Conservation (phyloP, 1,139 yeast species). For the Candida labiduridarum region DNA sequence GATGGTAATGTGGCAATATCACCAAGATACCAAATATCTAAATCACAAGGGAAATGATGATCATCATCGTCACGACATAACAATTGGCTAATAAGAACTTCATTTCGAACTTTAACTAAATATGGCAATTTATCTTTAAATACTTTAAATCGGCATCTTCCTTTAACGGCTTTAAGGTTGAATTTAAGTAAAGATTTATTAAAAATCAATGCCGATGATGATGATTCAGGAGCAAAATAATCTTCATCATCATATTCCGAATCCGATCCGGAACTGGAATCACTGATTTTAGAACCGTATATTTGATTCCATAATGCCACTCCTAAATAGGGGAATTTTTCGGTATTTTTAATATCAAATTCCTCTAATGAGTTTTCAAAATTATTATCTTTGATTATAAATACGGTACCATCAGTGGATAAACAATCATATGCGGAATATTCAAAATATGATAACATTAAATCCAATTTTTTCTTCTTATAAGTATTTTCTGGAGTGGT, state of each 20-base stretch:
- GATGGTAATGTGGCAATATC: slow-evolving; percentile 44
- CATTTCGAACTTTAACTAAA: slow-evolving; percentile 35
- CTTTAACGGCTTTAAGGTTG: slow-evolving; percentile 35
- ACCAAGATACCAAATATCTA: slow-evolving; percentile 39
- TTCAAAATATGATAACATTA: slow-evolving; percentile 41
- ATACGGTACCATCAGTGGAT: slow-evolving; percentile 33
- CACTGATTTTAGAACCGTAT: slow-evolving; percentile 28
- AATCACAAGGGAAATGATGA: slow-evolving; percentile 12
- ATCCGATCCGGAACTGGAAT: slow-evolving; percentile 21
- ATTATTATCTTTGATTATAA: slow-evolving; percentile 37
- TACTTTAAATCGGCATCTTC: slow-evolving; percentile 38
- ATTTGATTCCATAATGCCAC: slow-evolving; percentile 43
- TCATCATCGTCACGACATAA: slow-evolving; percentile 10
- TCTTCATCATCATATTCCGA: slow-evolving; percentile 23
- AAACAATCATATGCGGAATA: slow-evolving; percentile 39
- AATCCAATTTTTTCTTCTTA: slow-evolving; percentile 33
- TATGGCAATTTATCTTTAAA: slow-evolving; percentile 38
- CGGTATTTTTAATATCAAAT: slow-evolving; percentile 14
- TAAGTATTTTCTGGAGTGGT: slow-evolving; percentile 18
- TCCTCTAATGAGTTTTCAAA: slow-evolving; percentile 22
- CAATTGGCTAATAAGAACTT: slow-evolving; percentile 14
- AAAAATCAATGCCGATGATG: slow-evolving; percentile 24
- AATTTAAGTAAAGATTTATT: slow-evolving; percentile 36
- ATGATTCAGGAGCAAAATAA: slow-evolving; percentile 23
- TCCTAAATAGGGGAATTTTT: slow-evolving; percentile 31